Percentiles rank a stretch among this genome's conserved stretches.
phyloP scores from a whole-genome alignment of 768 basidiomycete species.

The Tulasnella calospora region DNA sequence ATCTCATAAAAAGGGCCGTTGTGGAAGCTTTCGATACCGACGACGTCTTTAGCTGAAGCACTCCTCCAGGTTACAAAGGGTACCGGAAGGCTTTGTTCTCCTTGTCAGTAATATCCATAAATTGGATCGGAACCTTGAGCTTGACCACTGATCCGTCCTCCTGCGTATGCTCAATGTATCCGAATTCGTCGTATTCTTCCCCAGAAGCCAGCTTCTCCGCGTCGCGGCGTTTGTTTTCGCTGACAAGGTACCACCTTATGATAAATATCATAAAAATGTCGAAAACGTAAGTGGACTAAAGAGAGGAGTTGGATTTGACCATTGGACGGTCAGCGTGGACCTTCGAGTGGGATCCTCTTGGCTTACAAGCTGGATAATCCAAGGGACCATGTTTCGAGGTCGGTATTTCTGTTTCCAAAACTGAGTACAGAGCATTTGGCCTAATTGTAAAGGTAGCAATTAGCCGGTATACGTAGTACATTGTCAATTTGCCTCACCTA shows the following conservation, averaged over 20 bases:
- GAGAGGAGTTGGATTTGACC: background rate
- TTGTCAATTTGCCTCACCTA: background rate
- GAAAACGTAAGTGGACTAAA: slow-evolving; percentile 3
- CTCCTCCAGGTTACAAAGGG: background rate
- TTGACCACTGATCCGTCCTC: slow-evolving; percentile 21
- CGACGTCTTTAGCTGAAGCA: no score
- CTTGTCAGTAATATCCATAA: slow-evolving; percentile 24
- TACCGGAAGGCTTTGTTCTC: slow-evolving; percentile 24
- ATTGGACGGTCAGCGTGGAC: background rate
- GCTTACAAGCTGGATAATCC: slow-evolving; percentile 20
- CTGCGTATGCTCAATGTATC: slow-evolving; percentile 20
- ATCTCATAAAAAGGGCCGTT: no score
- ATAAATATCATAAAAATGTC: slow-evolving; percentile 20
- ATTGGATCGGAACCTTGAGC: slow-evolving; percentile 18
- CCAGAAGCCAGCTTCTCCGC: slow-evolving; percentile 16
- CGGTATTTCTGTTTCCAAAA: slow-evolving; percentile 28
- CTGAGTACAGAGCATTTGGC: slow-evolving; percentile 27
- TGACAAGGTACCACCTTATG: slow-evolving; percentile 20
- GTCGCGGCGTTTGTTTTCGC: slow-evolving; percentile 29
- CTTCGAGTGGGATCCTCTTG: no score
- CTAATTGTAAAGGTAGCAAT: background rate
- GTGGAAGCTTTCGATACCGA: no score
- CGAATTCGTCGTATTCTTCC: slow-evolving; percentile 23
- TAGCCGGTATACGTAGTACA: background rate
- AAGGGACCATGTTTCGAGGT: slow-evolving; percentile 28